Evolutionary conservation across 441 rosid species (phyloP).

Genomic region (Aleurites moluccanus): DNA sequence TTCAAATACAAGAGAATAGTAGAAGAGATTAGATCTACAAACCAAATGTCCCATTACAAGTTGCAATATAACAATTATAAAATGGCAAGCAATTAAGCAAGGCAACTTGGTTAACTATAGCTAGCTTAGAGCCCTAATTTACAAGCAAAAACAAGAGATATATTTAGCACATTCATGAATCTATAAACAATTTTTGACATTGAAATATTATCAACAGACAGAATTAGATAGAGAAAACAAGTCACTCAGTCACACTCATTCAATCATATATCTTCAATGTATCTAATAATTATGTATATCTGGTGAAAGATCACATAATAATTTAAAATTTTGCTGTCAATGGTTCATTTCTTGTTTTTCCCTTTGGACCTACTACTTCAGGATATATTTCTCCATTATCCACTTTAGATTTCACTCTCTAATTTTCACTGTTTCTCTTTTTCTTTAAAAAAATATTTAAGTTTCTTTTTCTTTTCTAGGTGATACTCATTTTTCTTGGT

Average conservation of each 20-base stretch:
- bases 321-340: slow-evolving; percentile 23
- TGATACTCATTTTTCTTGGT: background rate
- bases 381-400: slow-evolving; percentile 12
- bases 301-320: slow-evolving; percentile 32
- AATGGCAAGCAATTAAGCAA: background rate
- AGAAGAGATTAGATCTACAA: slow-evolving; percentile 5
- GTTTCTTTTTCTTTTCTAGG: background rate
- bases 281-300: slow-evolving; percentile 4
- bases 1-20: background rate
- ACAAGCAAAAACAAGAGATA: background rate
- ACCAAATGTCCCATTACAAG: slow-evolving; percentile 23
- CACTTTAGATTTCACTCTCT: slow-evolving; percentile 2
- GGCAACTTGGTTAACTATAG: background rate
- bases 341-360: background rate
- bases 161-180: background rate
- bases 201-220: slow-evolving; percentile 25
- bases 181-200: slow-evolving; percentile 2
- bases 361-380: slow-evolving; percentile 20
- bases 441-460: too few relatives aligned
- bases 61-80: slow-evolving; percentile 15
- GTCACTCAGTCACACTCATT: slow-evolving; percentile 18
- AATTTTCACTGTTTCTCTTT: background rate
- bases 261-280: slow-evolving; percentile 18
- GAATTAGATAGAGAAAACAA: background rate
- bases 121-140: background rate